These are phyloP conservation scores for Vitis cinerea DNA, from an alignment of 164 flowering plant species.

Conservation along the genomic window DNA sequence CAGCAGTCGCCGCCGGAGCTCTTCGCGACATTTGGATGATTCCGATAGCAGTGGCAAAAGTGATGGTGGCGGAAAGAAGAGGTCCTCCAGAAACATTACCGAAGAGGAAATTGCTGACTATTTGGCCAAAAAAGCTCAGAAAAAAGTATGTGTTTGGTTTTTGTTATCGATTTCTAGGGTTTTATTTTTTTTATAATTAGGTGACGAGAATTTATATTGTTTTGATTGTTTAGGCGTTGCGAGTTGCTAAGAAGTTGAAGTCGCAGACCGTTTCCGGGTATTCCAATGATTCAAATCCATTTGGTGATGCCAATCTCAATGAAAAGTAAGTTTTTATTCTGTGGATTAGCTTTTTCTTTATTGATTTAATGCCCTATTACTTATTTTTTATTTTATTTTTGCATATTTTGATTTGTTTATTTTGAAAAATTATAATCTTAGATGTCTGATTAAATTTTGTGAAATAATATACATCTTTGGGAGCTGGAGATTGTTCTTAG, in stretches of 20 bases:
- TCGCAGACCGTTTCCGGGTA: conserved; percentile 76
- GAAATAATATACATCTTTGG: no score
- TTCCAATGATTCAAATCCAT: conserved; percentile 92
- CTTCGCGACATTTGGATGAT: conserved; percentile 21
- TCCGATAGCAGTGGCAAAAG: conserved; percentile 20
- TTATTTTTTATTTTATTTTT: neutral
- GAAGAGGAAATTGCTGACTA: conserved; percentile 78
- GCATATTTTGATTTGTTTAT: no score
- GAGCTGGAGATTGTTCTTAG: no score
- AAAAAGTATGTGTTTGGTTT: conserved; percentile 44
- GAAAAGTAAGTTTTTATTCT: conserved; percentile 56
- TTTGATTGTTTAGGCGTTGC: conserved; percentile 47
- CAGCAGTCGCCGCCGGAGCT: conserved; percentile 4
- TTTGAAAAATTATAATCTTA: no score
- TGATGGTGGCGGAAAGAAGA: conserved; percentile 23
- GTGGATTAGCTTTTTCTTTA: neutral
- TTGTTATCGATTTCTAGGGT: conserved; percentile 8
- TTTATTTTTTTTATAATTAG: neutral
- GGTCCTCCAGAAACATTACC: conserved; percentile 39
- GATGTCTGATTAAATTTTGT: no score
- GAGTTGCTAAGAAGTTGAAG: conserved; percentile 78
- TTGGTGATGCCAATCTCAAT: conserved; percentile 88
- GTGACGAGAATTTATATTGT: neutral
- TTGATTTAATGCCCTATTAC: neutral
- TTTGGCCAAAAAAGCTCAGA: conserved; percentile 73